Evolutionary conservation across 345 rosid species (phyloP).

Genomic region (Arabidopsis thaliana): TAIR10.1 NC_003076.8:18538001-18538500

Average conservation of each 20-base stretch:
- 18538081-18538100: conserved; percentile 56
- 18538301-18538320: conserved; percentile 17
- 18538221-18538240: conserved; percentile 27
- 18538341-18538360: not conserved
- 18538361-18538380: not conserved
- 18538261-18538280: conserved; percentile 42
- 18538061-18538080: conserved; percentile 68
- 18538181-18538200: conserved; percentile 27
- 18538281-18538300: conserved; percentile 27
- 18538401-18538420: not conserved
- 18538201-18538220: not conserved
- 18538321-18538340: conserved; percentile 28
- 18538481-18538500: not conserved
- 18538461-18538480: not conserved
- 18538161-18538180: conserved; percentile 64
- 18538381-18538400: not conserved
- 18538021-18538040: conserved; percentile 83
- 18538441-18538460: not conserved
- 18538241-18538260: conserved; percentile 24
- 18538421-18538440: too few relatives aligned
- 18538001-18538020: conserved; percentile 69
- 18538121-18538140: conserved; percentile 61
- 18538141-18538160: conserved; percentile 67
- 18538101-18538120: conserved; percentile 61
- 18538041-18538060: conserved; percentile 81